A percentile compares a stretch with the other conserved stretches of the same genome.
Conservation (phyloP, 345 rosid genomes). For the Eucalyptus viminalis region DNA sequence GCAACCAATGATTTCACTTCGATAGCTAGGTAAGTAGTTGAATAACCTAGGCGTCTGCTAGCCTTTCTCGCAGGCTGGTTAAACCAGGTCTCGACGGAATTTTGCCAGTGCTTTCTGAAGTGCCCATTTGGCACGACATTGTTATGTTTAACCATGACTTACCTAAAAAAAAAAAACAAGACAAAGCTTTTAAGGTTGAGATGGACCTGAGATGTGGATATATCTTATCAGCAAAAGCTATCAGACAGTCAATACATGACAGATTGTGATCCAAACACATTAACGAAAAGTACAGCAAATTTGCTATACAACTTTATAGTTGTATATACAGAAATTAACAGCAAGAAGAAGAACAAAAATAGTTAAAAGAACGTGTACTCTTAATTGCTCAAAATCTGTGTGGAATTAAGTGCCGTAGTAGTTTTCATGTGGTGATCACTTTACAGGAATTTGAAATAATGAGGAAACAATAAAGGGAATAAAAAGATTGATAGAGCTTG, state of each 20-base stretch:
- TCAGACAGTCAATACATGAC: not conserved
- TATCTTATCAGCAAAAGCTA: not conserved
- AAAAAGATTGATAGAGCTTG: no score
- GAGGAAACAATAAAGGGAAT: no score
- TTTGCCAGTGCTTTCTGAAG: constrained; percentile 85
- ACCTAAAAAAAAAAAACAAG: not conserved
- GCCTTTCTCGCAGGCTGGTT: constrained; percentile 79
- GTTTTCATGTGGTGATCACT: no score
- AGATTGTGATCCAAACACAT: not conserved
- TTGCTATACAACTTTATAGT: not conserved
- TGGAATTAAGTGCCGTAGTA: no score
- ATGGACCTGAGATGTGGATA: not conserved
- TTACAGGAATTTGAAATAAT: no score
- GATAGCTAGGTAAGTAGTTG: not conserved
- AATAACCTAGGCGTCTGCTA: constrained; percentile 58
- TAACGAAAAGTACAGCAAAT: not conserved
- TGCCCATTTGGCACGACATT: constrained; percentile 67
- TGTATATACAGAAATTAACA: no score
- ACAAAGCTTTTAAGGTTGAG: not conserved
- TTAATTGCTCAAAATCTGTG: no score
- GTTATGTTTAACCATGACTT: constrained; percentile 64
- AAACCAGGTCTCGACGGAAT: constrained; percentile 78
- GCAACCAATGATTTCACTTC: not conserved
- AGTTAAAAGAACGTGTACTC: no score
- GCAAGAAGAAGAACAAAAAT: no score